phyloP scores from a whole-genome alignment of 768 basidiomycete species.

The Lactifluus hygrophoroides region DNA sequence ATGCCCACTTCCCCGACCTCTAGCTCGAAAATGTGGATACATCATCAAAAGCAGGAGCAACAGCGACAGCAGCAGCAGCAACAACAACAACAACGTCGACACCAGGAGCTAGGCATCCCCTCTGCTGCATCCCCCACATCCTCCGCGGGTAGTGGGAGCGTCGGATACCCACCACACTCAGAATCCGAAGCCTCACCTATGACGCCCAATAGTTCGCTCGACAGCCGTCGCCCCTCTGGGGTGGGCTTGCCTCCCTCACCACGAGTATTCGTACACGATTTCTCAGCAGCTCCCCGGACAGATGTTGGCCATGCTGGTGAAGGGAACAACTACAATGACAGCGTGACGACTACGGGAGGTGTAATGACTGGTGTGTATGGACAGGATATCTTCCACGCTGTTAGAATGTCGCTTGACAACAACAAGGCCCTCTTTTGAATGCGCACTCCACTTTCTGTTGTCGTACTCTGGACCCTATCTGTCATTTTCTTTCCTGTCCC shows the following conservation, averaged over 20 bases:
- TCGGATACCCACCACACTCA: background rate
- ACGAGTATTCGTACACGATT: background rate
- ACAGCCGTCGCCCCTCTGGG: background rate
- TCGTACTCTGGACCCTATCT: background rate
- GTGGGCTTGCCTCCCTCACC: background rate
- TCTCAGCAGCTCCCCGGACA: background rate
- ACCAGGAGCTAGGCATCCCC: background rate
- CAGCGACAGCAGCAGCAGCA: background rate
- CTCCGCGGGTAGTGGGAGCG: slow-evolving; percentile 6
- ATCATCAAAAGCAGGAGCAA: background rate
- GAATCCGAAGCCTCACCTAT: slow-evolving; percentile 16
- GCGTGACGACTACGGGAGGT: background rate
- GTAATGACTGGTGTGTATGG: background rate
- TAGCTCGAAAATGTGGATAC: background rate
- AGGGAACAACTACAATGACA: background rate
- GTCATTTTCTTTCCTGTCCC: background rate
- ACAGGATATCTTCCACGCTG: slow-evolving; percentile 4
- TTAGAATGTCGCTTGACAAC: background rate
- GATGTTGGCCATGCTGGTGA: background rate
- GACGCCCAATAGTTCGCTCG: slow-evolving; percentile 13
- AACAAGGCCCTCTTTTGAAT: slow-evolving; percentile 1
- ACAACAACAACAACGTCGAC: background rate
- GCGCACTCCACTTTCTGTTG: background rate
- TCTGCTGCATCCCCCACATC: slow-evolving; percentile 8
- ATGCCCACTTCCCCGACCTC: slow-evolving; percentile 9